These are phyloP conservation scores for Rosa persica DNA, from an alignment of 306 rosid species.

Conservation along the genomic window DNA sequence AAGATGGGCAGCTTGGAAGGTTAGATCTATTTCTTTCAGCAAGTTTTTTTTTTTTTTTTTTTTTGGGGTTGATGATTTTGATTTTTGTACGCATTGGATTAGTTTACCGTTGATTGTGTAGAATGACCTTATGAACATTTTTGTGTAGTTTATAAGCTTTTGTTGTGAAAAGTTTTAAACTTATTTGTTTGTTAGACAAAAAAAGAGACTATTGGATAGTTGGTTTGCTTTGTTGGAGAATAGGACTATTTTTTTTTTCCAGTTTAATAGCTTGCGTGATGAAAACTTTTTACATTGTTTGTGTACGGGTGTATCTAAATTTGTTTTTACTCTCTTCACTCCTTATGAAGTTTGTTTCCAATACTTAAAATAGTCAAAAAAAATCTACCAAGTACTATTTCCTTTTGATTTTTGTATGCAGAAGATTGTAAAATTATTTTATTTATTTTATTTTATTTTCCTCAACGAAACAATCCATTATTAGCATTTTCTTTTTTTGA, in stretches of 20 bases:
- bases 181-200: background rate
- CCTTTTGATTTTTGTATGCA: background rate
- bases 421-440: background rate
- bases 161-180: background rate
- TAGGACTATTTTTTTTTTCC: too few relatives aligned
- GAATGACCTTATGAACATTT: constrained; percentile 10
- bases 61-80: too few relatives aligned
- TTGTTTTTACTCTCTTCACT: background rate
- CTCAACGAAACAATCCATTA: background rate
- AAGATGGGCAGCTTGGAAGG: too few relatives aligned
- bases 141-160: background rate
- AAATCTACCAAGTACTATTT: too few relatives aligned
- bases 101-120: too few relatives aligned
- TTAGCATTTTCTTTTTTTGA: background rate
- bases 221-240: background rate
- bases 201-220: background rate
- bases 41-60: too few relatives aligned
- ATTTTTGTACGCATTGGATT: background rate
- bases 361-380: background rate
- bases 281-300: background rate
- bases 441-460: background rate
- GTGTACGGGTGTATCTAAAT: background rate
- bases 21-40: too few relatives aligned
- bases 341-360: too few relatives aligned
- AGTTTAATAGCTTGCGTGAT: background rate